These are phyloP conservation scores for Macrocybe sp. DNA, from an alignment of 1,284 basidiomycete species.

Conservation along the genomic window DNA sequence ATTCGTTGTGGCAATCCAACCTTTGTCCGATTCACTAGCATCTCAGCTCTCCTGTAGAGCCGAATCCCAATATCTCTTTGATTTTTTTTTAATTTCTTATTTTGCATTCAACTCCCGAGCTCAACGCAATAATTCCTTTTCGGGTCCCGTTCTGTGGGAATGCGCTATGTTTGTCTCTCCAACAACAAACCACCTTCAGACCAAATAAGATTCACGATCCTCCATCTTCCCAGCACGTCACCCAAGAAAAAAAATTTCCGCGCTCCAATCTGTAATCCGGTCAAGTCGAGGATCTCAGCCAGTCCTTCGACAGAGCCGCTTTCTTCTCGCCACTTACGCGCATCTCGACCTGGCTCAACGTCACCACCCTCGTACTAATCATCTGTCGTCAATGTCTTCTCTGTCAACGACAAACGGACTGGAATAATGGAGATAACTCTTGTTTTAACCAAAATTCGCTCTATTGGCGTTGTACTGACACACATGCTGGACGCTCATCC, in stretches of 20 bases:
- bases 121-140: constrained; percentile 19
- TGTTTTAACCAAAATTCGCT: too few species aligned
- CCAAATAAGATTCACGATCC: constrained; percentile 12
- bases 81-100: constrained; percentile 1
- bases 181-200: constrained; percentile 6
- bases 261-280: too few species aligned
- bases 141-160: constrained; percentile 12
- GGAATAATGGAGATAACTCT: too few species aligned
- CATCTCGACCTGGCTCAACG: too few species aligned
- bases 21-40: constrained; percentile 10
- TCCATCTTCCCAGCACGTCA: constrained; percentile 12
- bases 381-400: too few species aligned
- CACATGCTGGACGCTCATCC: too few species aligned
- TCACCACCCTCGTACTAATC: too few species aligned
- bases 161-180: constrained; percentile 5
- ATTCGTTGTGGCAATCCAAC: constrained; percentile 22
- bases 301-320: background rate
- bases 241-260: background rate
- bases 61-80: background rate
- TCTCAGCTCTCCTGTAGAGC: background rate
- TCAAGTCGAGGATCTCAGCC: background rate
- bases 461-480: too few species aligned
- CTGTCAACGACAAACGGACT: too few species aligned
- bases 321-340: too few species aligned
- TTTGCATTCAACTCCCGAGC: constrained; percentile 5